These are phyloP conservation scores for Daldinia childiae DNA, from an alignment of 495 filamentous ascomycete genomes.

Conservation along the genomic window DNA sequence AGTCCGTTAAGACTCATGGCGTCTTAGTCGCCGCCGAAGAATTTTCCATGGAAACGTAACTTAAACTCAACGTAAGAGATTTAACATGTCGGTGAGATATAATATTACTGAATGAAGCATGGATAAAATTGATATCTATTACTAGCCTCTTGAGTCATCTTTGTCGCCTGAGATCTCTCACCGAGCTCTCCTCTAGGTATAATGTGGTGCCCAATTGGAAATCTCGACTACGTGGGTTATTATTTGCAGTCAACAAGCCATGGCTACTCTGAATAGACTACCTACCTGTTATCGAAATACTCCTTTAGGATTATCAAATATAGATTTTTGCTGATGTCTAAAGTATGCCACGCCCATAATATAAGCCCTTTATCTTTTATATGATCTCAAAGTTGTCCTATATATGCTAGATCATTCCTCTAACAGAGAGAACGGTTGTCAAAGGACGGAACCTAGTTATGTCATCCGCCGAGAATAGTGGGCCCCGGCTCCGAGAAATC, in stretches of 20 bases:
- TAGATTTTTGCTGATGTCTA: too few relatives aligned
- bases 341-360: too few relatives aligned
- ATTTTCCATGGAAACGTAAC: neutral
- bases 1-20: neutral
- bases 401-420: too few relatives aligned
- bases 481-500: conserved; percentile 20
- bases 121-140: neutral
- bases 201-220: too few relatives aligned
- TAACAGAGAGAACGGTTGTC: neutral
- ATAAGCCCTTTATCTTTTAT: too few relatives aligned
- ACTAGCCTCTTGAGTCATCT: neutral
- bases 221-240: too few relatives aligned
- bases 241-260: too few relatives aligned
- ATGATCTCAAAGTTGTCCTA: too few relatives aligned
- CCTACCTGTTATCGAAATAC: too few relatives aligned
- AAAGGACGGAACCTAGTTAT: neutral
- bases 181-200: too few relatives aligned
- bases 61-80: neutral
- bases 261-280: too few relatives aligned
- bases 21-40: neutral
- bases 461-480: conserved; percentile 4
- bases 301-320: too few relatives aligned
- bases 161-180: neutral
- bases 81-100: neutral
- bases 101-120: neutral